Base-by-base conservation (phyloP, 2,329 filamentous ascomycete species). In the Trichocomaceae sp. region DNA sequence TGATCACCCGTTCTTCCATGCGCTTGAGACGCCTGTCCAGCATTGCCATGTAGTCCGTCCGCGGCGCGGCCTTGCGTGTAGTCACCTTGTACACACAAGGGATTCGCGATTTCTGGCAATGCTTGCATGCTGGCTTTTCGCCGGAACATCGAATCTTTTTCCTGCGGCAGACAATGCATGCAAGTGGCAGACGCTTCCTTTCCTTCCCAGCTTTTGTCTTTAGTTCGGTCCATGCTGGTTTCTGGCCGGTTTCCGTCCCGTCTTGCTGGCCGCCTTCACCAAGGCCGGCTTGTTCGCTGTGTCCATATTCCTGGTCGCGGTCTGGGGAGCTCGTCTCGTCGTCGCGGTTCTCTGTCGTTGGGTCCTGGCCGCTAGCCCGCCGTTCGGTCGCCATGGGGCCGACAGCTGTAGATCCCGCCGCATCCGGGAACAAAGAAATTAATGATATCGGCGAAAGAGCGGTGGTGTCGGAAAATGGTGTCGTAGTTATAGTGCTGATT, bases 41-140 rank as follows among this genome's bases (percentile, higher is more conserved):
- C 90, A 97, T 97, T 42, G 91, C 90, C 93, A 97, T 97, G 72
- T 97, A 97, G 72, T 97, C 93, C 17, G 93, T 97, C 51, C 93
- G 82, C 2, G 93, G 93, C 3, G 91, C 90, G 1, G 92, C 90
- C 71, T 97, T 97, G 57, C 93, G 82, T 3, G 91, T 90, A 0
- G 91, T 97, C 57, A 96, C 90, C 67, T 97, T 97, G 79, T 97
- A 99, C 4, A 97, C 91, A 69, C 93, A 99, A 1, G 92, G 92
- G 62, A 95, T 95, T 44, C 92, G 83, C 50, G 92, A 95, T 55
- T 91, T 83, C 57, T 95, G 79, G 68, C 93, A 97, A 73, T 97
- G 93, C 71, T 96, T 96, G 78, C 93, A 99, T 0, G 91, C 89
- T 2, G 93, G 93, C 72, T 96, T 97, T 76, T 97, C 93, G 56